Percentiles rank a stretch among this genome's conserved stretches.
Evolutionary conservation across 108 stramenopile species (phyloP).

Genomic region (Stephanodiscus minutulus): DNA sequence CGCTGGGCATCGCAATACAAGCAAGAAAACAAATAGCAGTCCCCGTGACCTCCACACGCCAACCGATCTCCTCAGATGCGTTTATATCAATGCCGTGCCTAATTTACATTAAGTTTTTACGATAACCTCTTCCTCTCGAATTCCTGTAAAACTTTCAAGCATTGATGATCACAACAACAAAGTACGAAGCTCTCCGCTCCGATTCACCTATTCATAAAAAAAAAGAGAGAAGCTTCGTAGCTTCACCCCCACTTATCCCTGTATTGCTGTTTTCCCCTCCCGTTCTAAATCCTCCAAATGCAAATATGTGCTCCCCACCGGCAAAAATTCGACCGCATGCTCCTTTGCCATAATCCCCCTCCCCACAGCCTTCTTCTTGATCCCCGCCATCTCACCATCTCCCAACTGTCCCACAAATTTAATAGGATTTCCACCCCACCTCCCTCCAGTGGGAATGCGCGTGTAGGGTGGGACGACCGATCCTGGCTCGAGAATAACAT

Average conservation of each 20-base stretch:
- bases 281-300: conserved; percentile 89
- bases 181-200: too few species aligned
- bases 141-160: too few species aligned
- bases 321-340: conserved; percentile 90
- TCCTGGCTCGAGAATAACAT: conserved; percentile 88
- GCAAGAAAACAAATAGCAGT: not conserved
- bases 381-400: conserved; percentile 69
- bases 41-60: not conserved
- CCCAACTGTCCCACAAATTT: conserved; percentile 72
- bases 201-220: not conserved
- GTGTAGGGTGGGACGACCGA: conserved; percentile 88
- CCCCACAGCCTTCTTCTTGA: conserved; percentile 69
- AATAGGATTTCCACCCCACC: conserved; percentile 95
- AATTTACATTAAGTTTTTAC: not conserved
- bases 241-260: conserved; percentile 29
- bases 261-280: conserved; percentile 55
- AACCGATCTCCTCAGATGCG: not conserved
- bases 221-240: not conserved
- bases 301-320: conserved; percentile 81
- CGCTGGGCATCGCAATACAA: not conserved
- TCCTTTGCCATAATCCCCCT: conserved; percentile 74
- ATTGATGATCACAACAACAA: too few species aligned
- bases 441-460: conserved; percentile 85
- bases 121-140: not conserved
- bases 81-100: not conserved